Conservation (phyloP, 495 filamentous ascomycete genomes). For the Penicillium malachiteum region DNA sequence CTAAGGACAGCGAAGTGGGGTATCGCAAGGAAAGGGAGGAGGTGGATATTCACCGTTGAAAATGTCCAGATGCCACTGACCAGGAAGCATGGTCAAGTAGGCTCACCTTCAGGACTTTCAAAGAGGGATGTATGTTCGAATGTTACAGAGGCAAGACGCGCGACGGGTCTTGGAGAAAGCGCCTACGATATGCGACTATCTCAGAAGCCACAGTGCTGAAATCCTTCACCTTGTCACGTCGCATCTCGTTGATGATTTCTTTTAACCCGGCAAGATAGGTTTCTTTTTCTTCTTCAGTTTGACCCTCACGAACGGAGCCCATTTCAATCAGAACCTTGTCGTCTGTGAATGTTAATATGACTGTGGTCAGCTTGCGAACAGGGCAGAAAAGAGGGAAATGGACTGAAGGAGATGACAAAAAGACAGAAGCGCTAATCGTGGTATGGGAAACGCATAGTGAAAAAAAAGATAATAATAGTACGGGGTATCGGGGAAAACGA, state of each 20-base stretch:
- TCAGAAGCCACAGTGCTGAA: constrained; percentile 76
- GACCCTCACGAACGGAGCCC: constrained; percentile 68
- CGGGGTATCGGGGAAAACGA: constrained; percentile 9
- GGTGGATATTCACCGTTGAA: neutral
- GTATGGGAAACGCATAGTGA: neutral
- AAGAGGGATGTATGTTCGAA: neutral
- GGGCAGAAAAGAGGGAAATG: constrained; percentile 9
- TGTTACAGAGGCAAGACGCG: constrained; percentile 49
- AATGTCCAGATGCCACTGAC: neutral
- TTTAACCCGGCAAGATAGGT: constrained; percentile 74
- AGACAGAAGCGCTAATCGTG: constrained; percentile 6
- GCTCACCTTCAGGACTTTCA: constrained; percentile 33
- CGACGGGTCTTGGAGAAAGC: constrained; percentile 58
- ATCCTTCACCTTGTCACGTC: constrained; percentile 71
- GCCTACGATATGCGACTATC: constrained; percentile 79
- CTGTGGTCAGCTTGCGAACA: constrained; percentile 60
- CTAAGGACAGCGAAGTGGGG: neutral
- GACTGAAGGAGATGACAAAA: constrained; percentile 2
- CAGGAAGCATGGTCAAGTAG: constrained; percentile 8
- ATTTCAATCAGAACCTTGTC: constrained; percentile 83
- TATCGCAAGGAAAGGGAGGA: constrained; percentile 5
- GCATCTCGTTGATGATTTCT: constrained; percentile 71
- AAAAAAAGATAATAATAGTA: constrained; percentile 10
- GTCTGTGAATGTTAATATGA: constrained; percentile 62
- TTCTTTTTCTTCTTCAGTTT: constrained; percentile 65